Base-by-base conservation (phyloP, 2,329 filamentous ascomycete genomes). In the Didymella arachidicola region DNA sequence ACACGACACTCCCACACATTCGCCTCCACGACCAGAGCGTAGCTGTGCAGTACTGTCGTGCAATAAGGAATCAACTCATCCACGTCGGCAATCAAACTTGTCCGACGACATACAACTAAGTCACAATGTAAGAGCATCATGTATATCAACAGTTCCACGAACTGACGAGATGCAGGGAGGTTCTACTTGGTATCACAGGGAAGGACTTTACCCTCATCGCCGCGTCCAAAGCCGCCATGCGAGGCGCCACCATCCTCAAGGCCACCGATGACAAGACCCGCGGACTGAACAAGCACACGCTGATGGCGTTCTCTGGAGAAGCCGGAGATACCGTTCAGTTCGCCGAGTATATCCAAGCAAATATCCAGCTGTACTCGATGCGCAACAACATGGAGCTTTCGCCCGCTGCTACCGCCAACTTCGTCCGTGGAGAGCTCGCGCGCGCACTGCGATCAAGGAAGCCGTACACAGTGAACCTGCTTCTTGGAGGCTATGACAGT, bases 121-220 rank as follows among this genome's bases (percentile, higher is more conserved):
- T 65, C 72, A 74, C 63, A 62, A 76, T 76, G 73, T 76, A 73
- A 48, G 72, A 58, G 22, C 19, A 43, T 18, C 41, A 32, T 42
- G 14, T 8, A 29, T 18, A 22, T 8, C 42, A 7, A n/a, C 32
- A n/a, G 7, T 32, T 41, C n/a, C 14, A 27, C 18, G 25, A 54
- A 32, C 67, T 74, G 22, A 75, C 57, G n/a, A n/a, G 12, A 16
- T 42, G 8, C 59, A 98, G 93, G 95, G 95, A 99, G 88, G 92
- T 98, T 78, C 86, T 99, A 77, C 87, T 99, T 71, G 95, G 95
- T 75, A 97, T 99, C 79, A 97, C 94, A 60, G 96, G 95, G 83
- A 97, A 97, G 85, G 96, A 99, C 87, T 99, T 97, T 80, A 96
- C 93, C 82, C 88, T 99, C 85, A 89, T 99, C 78, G 95, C 93